Evolutionary conservation across 2,329 filamentous ascomycete species (phyloP), one percentile per base, ranked within the genome.

Genomic region (Lecanicillium sp.): DNA sequence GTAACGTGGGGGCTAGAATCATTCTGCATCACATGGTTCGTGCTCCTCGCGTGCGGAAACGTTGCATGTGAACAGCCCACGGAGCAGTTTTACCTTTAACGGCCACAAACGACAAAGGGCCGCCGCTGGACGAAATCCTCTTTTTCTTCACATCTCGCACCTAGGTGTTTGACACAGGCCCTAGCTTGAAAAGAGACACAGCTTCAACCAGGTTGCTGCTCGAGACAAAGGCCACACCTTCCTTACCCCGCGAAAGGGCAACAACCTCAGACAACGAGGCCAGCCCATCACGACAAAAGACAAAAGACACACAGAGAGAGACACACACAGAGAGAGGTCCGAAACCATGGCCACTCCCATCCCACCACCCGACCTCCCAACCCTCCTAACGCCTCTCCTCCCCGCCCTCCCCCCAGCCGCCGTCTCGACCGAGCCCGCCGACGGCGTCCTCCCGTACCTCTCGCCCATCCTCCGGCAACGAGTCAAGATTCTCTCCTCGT

Each of bases 401-500:
- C 72, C 75, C 8, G 70, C 77, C 28, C 62, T 84, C 27, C 74
- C 76, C 10, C 68, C 73, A 17, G 76, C 78, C 25, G 65, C 77
- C 29, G 64, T 73, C 44, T 78, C 78, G 18, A 66, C 72, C 13
- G 60, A 73, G 42, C 77, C 79, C 2, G 68, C 79, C 11, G 62
- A 68, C 20, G 68, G 67, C 14, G 61, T 81, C 33, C 60, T 82
- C 4, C 75, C 76, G 18, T 65, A 77, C 15, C 71, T 84, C 39
- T 77, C 79, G 2, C 79, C 79, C 18, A 81, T 83, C 41, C 67
- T 83, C 25, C 71, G 79, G 31, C 79, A 83, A 53, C 68, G 79
- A 42, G 75, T 83, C 29, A 74, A 80, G 48, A 66, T 87, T 38
- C 67, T 90, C 42, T 74, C 80, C 2, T 64, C 71, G 1, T 61